Conservation (phyloP, 176 grass and related monocot species). For the Juncus effusus region DNA sequence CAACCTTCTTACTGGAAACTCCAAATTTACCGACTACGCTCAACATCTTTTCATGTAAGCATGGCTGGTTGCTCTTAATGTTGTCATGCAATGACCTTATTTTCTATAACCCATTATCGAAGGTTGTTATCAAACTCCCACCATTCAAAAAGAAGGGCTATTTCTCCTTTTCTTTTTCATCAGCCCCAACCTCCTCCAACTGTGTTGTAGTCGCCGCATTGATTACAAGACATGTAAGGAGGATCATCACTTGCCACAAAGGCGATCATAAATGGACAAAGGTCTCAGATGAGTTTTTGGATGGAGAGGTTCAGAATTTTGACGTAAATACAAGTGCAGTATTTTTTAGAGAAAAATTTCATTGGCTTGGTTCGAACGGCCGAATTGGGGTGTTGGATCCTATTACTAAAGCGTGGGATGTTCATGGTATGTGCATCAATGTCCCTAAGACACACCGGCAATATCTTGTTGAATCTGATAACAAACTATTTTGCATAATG, state of each 20-base stretch:
- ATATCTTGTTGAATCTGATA: not conserved
- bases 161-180: not conserved
- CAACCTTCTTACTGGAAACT: not conserved
- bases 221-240: not conserved
- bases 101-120: constrained; percentile 18
- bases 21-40: not conserved
- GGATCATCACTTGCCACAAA: constrained; percentile 1
- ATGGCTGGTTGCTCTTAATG: constrained; percentile 7
- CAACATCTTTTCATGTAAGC: not conserved
- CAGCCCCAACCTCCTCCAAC: constrained; percentile 5
- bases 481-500: constrained; percentile 2
- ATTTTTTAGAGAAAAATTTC: not conserved
- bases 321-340: not conserved
- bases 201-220: not conserved
- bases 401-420: not conserved
- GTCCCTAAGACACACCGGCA: not conserved
- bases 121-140: constrained; percentile 13
- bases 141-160: not conserved
- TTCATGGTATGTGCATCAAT: not conserved
- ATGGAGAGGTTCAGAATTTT: too few relatives aligned
- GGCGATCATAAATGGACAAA: not conserved
- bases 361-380: not conserved
- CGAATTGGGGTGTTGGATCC: not conserved
- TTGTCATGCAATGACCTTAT: not conserved
- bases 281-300: too few relatives aligned